These are phyloP conservation scores for Xylaria bambusicola DNA, from an alignment of 495 filamentous ascomycete genomes.

Conservation along the genomic window DNA sequence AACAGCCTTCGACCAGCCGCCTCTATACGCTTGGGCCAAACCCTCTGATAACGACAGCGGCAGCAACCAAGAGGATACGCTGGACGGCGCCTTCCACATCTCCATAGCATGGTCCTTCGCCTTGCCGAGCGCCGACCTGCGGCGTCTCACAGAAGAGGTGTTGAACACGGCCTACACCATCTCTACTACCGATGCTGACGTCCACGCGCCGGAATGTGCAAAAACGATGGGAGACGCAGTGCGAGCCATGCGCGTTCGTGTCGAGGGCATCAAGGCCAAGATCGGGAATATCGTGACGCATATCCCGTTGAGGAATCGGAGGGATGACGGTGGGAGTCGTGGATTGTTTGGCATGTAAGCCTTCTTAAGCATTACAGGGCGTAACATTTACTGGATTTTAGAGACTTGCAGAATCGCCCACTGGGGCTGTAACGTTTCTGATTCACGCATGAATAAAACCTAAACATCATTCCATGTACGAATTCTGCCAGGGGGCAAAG, in stretches of 20 bases:
- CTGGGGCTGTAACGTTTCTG: too few relatives aligned
- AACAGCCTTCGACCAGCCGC: slow-evolving; percentile 62
- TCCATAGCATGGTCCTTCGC: slow-evolving; percentile 77
- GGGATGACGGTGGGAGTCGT: slow-evolving; percentile 5
- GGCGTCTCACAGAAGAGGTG: slow-evolving; percentile 32
- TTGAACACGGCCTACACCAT: too few relatives aligned
- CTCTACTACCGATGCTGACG: too few relatives aligned
- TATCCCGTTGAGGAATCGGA: slow-evolving; percentile 45
- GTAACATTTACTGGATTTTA: too few relatives aligned
- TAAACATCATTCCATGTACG: too few relatives aligned
- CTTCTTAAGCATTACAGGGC: too few relatives aligned
- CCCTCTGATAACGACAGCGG: slow-evolving; percentile 6
- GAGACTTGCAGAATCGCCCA: too few relatives aligned
- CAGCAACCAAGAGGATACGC: slow-evolving; percentile 29
- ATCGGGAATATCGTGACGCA: slow-evolving; percentile 72
- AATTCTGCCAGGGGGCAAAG: too few relatives aligned
- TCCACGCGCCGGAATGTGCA: too few relatives aligned
- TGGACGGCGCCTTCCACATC: slow-evolving; percentile 68
- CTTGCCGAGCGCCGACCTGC: slow-evolving; percentile 41
- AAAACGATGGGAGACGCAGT: slow-evolving; percentile 14
- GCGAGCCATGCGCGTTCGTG: slow-evolving; percentile 37
- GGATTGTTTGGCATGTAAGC: slow-evolving; percentile 12
- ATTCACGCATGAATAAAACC: too few relatives aligned
- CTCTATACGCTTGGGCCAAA: slow-evolving; percentile 60
- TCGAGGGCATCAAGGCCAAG: slow-evolving; percentile 68